Evolutionary conservation across 2,329 filamentous ascomycete genomes (phyloP).

Genomic region (Ceratocystis destructans): DNA sequence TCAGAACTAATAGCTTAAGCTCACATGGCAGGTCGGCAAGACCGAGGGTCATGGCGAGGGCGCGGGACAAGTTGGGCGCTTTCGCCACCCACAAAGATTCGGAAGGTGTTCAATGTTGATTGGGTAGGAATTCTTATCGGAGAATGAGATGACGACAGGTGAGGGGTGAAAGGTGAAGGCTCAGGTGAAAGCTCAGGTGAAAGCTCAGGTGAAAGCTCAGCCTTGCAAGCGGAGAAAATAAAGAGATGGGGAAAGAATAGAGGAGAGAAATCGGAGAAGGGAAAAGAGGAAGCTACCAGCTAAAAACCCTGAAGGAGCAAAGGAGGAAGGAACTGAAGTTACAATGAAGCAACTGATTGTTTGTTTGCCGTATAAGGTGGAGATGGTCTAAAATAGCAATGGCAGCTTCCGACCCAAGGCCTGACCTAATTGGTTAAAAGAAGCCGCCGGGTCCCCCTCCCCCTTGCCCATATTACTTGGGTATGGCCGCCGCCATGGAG

Average conservation of each 20-base stretch:
- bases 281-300: not conserved
- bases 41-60: not conserved
- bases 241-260: not conserved
- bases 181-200: not conserved
- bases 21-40: slow-evolving; percentile 10
- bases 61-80: not conserved
- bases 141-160: not conserved
- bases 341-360: not conserved
- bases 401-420: not conserved
- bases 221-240: not conserved
- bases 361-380: not conserved
- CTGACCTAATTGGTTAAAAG: not conserved
- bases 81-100: not conserved
- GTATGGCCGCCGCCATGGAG: not conserved
- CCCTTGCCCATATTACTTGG: too few species aligned
- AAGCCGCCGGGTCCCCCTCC: too few species aligned
- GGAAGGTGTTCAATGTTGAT: not conserved
- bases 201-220: not conserved
- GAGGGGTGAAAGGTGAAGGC: not conserved
- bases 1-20: slow-evolving; percentile 12
- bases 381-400: not conserved
- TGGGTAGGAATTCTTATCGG: not conserved
- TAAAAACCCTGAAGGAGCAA: not conserved
- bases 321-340: not conserved
- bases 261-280: not conserved